Evolutionary conservation across 371 early-diverging fungal genomes (phyloP).

Genomic region (Mucor circinelloides): DNA sequence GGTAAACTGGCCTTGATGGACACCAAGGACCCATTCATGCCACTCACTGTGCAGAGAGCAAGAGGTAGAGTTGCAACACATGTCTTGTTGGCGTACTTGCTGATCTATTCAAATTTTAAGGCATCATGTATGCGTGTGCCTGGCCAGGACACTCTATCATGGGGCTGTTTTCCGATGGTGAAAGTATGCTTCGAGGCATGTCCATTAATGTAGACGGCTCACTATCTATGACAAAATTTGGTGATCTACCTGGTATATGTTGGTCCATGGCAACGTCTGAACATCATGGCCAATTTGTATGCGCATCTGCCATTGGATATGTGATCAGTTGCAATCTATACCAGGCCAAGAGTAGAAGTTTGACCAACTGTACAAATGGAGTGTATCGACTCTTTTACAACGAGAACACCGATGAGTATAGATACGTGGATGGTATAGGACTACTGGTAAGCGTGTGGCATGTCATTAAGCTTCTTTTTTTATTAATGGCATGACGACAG

Average conservation of each 20-base stretch:
- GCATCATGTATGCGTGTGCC: background rate
- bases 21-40: constrained; percentile 37
- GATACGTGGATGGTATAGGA: constrained; percentile 26
- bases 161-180: background rate
- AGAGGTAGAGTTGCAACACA: background rate
- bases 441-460: background rate
- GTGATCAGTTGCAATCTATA: constrained; percentile 9
- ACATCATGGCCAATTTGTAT: constrained; percentile 16
- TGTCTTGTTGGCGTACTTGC: background rate
- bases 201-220: background rate
- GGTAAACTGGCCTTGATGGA: constrained; percentile 44
- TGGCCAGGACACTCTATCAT: background rate
- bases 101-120: background rate
- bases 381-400: constrained; percentile 19
- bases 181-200: background rate
- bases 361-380: background rate
- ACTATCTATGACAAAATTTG: background rate
- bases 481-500: background rate
- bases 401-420: constrained; percentile 7
- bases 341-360: background rate
- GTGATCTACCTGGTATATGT: constrained; percentile 1
- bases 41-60: background rate
- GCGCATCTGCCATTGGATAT: constrained; percentile 15
- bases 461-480: background rate
- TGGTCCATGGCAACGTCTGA: constrained; percentile 18